Evolutionary conservation across 441 rosid species (phyloP).

Genomic region (Aleurites moluccanus): DNA sequence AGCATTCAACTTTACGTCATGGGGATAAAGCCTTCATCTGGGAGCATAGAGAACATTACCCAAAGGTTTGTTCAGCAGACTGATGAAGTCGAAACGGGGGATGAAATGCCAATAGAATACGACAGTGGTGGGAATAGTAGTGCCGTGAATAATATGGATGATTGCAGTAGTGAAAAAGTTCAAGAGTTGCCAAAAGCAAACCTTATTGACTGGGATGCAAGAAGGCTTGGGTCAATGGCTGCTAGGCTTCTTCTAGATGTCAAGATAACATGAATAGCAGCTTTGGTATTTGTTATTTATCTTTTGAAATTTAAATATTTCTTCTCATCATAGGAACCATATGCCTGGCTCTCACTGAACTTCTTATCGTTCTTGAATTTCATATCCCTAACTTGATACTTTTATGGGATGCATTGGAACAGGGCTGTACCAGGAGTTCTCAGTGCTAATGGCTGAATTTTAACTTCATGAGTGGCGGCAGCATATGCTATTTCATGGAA

Average conservation of each 20-base stretch:
- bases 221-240: slow-evolving; percentile 92
- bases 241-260: slow-evolving; percentile 89
- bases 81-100: slow-evolving; percentile 33
- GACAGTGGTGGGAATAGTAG: slow-evolving; percentile 26
- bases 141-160: slow-evolving; percentile 19
- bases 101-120: slow-evolving; percentile 26
- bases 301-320: not conserved
- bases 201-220: slow-evolving; percentile 86
- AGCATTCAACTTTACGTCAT: slow-evolving; percentile 86
- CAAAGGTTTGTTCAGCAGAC: slow-evolving; percentile 24
- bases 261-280: slow-evolving; percentile 48
- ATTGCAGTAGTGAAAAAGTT: slow-evolving; percentile 25
- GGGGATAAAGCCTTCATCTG: slow-evolving; percentile 46
- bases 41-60: slow-evolving; percentile 25
- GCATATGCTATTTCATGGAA: no score
- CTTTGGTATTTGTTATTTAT: slow-evolving; percentile 7
- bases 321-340: not conserved
- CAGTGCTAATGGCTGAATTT: no score
- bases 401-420: slow-evolving; percentile 1
- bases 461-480: no score
- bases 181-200: slow-evolving; percentile 41
- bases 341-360: not conserved
- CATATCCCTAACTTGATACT: not conserved
- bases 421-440: not conserved
- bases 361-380: not conserved